Percentiles rank a stretch among this genome's conserved stretches.
Conservation (phyloP, 306 rosid species). For the Clitoria ternatea region DNA sequence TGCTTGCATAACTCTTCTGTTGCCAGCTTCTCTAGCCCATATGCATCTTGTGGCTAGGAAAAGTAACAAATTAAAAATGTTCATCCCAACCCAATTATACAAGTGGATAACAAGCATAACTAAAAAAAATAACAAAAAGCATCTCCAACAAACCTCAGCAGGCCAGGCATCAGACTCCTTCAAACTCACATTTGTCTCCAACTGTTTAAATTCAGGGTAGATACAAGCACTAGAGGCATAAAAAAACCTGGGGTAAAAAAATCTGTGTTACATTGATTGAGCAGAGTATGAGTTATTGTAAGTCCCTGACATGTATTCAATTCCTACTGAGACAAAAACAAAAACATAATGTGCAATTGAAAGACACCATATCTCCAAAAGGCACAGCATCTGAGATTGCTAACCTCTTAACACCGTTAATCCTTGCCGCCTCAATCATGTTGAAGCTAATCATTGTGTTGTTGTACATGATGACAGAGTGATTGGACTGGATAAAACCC, state of each 20-base stretch:
- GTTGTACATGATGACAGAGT: conserved; percentile 94
- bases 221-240: conserved; percentile 99
- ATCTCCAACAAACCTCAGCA: conserved; percentile 74
- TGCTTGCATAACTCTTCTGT: conserved; percentile 98
- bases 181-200: conserved; percentile 96
- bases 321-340: too few relatives aligned
- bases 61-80: conserved; percentile 7
- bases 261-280: neutral
- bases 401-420: conserved; percentile 84
- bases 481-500: conserved; percentile 99
- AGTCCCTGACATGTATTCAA: too few relatives aligned
- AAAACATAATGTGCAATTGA: neutral
- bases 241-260: conserved; percentile 56
- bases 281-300: too few relatives aligned
- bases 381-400: conserved; percentile 21
- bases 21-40: conserved; percentile 98
- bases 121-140: neutral
- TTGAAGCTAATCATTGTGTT: conserved; percentile 99
- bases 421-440: conserved; percentile 91
- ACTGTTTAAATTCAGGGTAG: conserved; percentile 94
- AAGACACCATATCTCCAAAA: too few relatives aligned
- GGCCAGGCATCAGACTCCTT: conserved; percentile 99
- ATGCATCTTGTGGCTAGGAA: conserved; percentile 97
- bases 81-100: neutral
- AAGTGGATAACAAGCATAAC: conserved; percentile 2